Base-by-base conservation (phyloP, 345 rosid genomes). In the Sisymbrium irio region DNA sequence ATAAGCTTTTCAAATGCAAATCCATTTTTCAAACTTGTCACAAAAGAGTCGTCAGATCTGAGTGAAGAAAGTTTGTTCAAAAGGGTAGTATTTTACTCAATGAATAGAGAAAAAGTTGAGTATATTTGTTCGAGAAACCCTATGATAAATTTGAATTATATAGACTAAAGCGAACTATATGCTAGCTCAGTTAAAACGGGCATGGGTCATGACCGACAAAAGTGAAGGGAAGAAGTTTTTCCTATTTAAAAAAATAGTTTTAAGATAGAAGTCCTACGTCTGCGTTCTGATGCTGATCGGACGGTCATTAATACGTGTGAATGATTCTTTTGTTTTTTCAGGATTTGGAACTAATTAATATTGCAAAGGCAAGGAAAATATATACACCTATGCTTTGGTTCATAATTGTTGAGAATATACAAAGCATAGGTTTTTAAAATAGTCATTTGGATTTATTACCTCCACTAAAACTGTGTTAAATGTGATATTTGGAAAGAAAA, bases 1-100 rank as follows among this genome's bases (percentile, higher is more conserved):
- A 85, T 62, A 87, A 67, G 49, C 67, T 83, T 86, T 89, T 85
- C 80, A 87, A 84, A 80, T 87, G 88, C 80, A 89, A 70, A 71
- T 89, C 92, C 95, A 89, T 89, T 41, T 17, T 69, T 53, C 57
- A 69, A 13, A 7, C 20, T 55, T 12, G 8, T 7, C 49, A 30
- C 65, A 35, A 19, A 37, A 47, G 58, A 18, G 14, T 55, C 7
- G 18, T 70, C 19, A 70, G 76, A 76, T 76, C 71, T 63, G 59
- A 70, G 47, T 64, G 46, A 41, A n/a, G 22, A 62, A 50, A 32
- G 15, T 22, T 28, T 50, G 32, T 22, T 22, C 8, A 11, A 25
- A 10, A 50, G 32, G 22, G 14, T 5, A 11, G 2, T 35, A 11
- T 11, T 10, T 60, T 17, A 10, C n/a, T 17, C 0, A 39, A 59